Evolutionary conservation across 1,139 yeast genomes (phyloP).

Genomic region (Yamadazyma membranifaciens): DNA sequence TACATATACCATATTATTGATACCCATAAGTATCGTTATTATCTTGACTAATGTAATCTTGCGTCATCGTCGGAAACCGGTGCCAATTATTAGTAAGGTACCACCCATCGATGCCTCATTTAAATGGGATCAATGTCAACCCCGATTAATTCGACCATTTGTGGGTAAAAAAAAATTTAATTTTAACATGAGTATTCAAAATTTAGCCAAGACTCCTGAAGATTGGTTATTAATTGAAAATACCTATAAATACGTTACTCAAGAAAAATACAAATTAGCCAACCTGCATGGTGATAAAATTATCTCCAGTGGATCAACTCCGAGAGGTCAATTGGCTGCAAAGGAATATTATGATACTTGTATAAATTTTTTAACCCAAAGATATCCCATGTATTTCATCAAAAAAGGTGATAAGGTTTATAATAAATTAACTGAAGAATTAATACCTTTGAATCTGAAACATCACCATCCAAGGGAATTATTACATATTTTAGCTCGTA

Average conservation of each 20-base stretch:
- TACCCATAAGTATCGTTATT: background rate
- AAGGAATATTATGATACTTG: conserved; percentile 32
- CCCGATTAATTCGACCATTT: conserved; percentile 55
- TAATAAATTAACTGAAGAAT: conserved; percentile 29
- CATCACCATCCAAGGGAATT: conserved; percentile 20
- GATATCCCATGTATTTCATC: conserved; percentile 37
- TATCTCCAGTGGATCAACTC: conserved; percentile 20
- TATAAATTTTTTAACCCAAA: conserved; percentile 23
- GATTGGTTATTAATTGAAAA: conserved; percentile 41
- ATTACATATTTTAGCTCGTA: conserved; percentile 23
- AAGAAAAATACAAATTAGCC: conserved; percentile 21
- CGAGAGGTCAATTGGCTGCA: conserved; percentile 25
- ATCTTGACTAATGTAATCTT: background rate
- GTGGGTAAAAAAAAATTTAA: conserved; percentile 35
- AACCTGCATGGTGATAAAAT: conserved; percentile 22
- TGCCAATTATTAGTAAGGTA: conserved; percentile 9
- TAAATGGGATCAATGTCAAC: conserved; percentile 47
- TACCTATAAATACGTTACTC: conserved; percentile 27
- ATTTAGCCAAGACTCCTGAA: conserved; percentile 28
- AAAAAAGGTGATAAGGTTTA: conserved; percentile 15
- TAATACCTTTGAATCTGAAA: conserved; percentile 23
- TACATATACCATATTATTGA: background rate
- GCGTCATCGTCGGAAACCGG: background rate
- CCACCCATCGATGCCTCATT: conserved; percentile 28
- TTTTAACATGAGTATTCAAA: conserved; percentile 38